These are phyloP conservation scores for Diaporthe velutina DNA, from an alignment of 2,329 filamentous ascomycete species.

Conservation along the genomic window DNA sequence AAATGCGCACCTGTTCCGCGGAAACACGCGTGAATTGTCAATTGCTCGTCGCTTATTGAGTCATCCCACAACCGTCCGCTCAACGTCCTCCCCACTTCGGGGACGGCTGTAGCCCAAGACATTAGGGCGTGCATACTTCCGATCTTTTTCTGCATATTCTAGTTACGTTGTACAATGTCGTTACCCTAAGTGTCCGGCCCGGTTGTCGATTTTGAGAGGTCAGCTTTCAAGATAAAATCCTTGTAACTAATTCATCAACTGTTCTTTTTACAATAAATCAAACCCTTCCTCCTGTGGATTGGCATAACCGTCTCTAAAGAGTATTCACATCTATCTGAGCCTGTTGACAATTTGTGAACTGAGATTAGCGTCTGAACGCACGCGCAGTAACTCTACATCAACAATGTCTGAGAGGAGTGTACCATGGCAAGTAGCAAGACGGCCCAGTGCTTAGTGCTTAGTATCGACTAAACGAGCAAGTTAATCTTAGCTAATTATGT, in stretches of 20 bases:
- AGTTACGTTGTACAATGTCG: background rate
- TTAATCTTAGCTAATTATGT: background rate
- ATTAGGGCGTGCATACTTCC: background rate
- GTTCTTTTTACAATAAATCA: no score
- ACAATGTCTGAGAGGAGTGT: background rate
- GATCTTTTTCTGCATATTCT: background rate
- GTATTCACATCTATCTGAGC: rapidly evolving
- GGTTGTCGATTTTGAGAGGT: no score
- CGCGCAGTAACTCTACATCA: background rate
- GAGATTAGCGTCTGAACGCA: no score
- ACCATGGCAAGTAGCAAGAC: background rate
- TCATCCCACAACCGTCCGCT: background rate
- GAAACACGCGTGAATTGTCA: background rate
- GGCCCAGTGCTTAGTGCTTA: no score
- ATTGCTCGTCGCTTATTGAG: conserved; percentile 4
- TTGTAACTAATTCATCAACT: background rate
- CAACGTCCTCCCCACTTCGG: background rate
- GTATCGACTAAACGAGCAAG: background rate
- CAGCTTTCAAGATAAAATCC: background rate
- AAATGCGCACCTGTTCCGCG: background rate
- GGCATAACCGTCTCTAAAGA: background rate
- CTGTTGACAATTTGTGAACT: background rate
- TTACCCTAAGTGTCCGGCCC: background rate
- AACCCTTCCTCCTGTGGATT: background rate
- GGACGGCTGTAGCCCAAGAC: conserved; percentile 7